phyloP scores from a whole-genome alignment of 192 early-diverging fungal species.

The Helicostylum pulchrum region DNA sequence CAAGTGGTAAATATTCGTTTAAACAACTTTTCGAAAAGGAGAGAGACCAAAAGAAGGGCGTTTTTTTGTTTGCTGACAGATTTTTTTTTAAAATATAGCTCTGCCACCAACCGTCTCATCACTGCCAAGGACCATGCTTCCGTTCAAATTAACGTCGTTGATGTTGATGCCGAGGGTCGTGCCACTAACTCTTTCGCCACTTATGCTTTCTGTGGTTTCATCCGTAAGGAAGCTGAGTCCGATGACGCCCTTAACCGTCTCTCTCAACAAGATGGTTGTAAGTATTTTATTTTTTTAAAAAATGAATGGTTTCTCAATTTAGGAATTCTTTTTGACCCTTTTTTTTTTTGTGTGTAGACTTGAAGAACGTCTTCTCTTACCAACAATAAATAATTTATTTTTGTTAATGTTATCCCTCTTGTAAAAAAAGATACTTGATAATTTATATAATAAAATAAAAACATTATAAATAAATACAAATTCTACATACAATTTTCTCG shows the following conservation, averaged over 20 bases:
- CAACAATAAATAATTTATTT: constrained; percentile 54
- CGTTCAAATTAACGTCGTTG: constrained; percentile 95
- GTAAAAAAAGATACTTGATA: no score
- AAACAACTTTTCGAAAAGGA: not conserved
- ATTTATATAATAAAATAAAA: no score
- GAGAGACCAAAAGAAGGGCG: not conserved
- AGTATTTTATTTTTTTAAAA: constrained; percentile 9
- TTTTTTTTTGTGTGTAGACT: constrained; percentile 33
- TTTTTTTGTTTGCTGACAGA: constrained; percentile 7
- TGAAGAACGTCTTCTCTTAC: constrained; percentile 77
- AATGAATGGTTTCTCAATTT: not conserved
- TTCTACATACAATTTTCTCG: no score
- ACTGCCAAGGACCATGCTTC: constrained; percentile 97
- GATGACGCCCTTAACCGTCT: constrained; percentile 98
- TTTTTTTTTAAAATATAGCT: constrained; percentile 49
- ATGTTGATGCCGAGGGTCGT: constrained; percentile 83
- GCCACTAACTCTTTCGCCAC: constrained; percentile 73
- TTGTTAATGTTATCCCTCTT: not conserved
- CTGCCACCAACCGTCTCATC: constrained; percentile 97
- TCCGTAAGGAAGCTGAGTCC: constrained; percentile 85
- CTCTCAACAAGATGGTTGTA: constrained; percentile 68
- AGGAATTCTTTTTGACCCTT: not conserved
- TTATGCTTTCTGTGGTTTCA: constrained; percentile 89
- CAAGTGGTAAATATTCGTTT: constrained; percentile 70
- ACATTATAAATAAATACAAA: no score